Evolutionary conservation across 2,329 filamentous ascomycete genomes (phyloP).

Genomic region (Thermoascus crustaceus): DNA sequence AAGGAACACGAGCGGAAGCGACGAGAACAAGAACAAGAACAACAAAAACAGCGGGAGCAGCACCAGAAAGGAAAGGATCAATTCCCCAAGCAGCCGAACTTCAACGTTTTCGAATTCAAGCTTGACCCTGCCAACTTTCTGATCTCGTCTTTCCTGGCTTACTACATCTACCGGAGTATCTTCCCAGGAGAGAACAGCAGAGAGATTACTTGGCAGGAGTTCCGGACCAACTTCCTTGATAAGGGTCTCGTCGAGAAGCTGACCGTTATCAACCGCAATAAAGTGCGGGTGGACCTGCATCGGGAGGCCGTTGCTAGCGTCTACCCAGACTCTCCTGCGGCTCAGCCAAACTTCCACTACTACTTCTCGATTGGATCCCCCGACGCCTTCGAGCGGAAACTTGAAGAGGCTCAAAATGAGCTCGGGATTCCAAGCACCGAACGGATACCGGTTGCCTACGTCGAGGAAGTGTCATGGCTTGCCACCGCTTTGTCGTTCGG

Average conservation of each 20-base stretch:
- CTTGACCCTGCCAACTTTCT: conserved; percentile 49
- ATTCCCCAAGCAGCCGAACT: conserved; percentile 19
- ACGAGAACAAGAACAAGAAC: conserved; percentile 20
- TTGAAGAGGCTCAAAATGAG: conserved; percentile 82
- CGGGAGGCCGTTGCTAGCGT: conserved; percentile 62
- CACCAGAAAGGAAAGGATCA: conserved; percentile 28
- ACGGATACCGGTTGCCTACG: conserved; percentile 86
- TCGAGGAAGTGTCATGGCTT: conserved; percentile 64
- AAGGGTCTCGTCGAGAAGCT: conserved; percentile 94
- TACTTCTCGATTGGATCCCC: conserved; percentile 94
- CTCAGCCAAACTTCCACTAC: conserved; percentile 66
- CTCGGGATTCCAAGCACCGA: conserved; percentile 79
- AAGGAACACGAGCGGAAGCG: conserved; percentile 15
- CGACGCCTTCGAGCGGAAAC: conserved; percentile 79
- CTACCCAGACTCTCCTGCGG: conserved; percentile 67
- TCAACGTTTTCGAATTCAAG: conserved; percentile 39
- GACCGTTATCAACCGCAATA: conserved; percentile 66
- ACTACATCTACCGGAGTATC: conserved; percentile 56
- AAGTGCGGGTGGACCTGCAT: conserved; percentile 73
- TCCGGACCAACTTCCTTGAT: conserved; percentile 85
- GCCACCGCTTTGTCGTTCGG: conserved; percentile 71
- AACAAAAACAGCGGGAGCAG: conserved; percentile 23
- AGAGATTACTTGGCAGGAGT: conserved; percentile 98
- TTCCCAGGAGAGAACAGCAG: conserved; percentile 57
- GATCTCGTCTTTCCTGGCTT: conserved; percentile 52